phyloP scores from a whole-genome alignment of 164 flowering plant species.

The Piper betle region DNA sequence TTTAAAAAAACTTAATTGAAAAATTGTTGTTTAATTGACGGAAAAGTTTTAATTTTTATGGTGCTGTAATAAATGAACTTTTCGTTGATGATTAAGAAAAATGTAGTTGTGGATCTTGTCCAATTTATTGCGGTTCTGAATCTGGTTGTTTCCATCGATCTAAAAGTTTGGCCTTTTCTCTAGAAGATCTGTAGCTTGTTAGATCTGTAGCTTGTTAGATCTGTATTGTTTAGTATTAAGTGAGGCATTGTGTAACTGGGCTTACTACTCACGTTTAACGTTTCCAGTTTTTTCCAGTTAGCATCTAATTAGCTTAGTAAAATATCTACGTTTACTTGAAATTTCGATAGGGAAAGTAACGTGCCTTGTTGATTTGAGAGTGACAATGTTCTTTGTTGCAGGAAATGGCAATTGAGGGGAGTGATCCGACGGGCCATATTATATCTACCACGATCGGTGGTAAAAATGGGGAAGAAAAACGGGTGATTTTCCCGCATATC shows the following conservation, averaged over 20 bases:
- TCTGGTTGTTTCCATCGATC: neutral
- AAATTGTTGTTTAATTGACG: too few species aligned
- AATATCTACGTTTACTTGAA: neutral
- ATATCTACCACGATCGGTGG: slow-evolving; percentile 93
- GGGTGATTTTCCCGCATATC: slow-evolving; percentile 20
- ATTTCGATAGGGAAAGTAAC: neutral
- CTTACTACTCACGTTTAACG: too few species aligned
- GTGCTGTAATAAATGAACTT: too few species aligned
- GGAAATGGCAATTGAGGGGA: slow-evolving; percentile 65
- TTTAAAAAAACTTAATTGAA: too few species aligned
- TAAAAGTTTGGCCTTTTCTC: slow-evolving; percentile 1
- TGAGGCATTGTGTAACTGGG: neutral
- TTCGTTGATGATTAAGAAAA: too few species aligned
- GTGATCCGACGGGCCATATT: slow-evolving; percentile 78
- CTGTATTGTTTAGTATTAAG: neutral
- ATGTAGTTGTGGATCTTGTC: neutral
- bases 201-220: neutral
- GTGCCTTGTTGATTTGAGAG: neutral
- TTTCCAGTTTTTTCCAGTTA: neutral
- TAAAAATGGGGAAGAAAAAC: slow-evolving; percentile 83
- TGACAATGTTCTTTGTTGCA: slow-evolving; percentile 13
- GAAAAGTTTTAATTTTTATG: too few species aligned
- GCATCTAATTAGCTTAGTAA: too few species aligned
- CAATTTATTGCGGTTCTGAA: neutral
- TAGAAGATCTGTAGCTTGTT: neutral